Evolutionary conservation across 139 green algal genomes (phyloP).

Genomic region (Mesotaenium endlicherianum): DNA sequence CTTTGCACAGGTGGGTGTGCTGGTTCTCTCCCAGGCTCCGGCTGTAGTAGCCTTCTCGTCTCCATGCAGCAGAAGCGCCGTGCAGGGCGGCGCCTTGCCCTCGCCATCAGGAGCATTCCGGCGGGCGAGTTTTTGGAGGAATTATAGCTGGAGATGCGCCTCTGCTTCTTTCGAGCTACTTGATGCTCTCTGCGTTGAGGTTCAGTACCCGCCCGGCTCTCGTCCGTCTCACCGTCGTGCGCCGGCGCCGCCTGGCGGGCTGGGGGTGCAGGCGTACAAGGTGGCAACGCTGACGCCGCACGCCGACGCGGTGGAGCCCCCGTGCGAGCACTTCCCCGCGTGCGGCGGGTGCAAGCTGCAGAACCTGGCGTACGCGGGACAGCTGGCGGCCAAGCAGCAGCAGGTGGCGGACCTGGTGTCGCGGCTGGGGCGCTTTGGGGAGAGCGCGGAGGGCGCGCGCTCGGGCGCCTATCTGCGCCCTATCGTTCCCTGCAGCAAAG

Average conservation of each 20-base stretch:
- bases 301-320: slow-evolving; percentile 48
- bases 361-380: slow-evolving; percentile 68
- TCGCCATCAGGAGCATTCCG: neutral
- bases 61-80: neutral
- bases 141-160: too few relatives aligned
- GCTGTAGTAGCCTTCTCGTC: neutral
- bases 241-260: too few relatives aligned
- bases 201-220: too few relatives aligned
- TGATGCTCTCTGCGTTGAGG: too few relatives aligned
- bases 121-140: too few relatives aligned
- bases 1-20: slow-evolving; percentile 28
- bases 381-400: slow-evolving; percentile 69
- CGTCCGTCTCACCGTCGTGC: too few relatives aligned
- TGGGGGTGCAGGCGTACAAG: slow-evolving; percentile 62
- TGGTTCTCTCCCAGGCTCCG: neutral
- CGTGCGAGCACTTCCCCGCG: slow-evolving; percentile 66
- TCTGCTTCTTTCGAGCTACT: too few relatives aligned
- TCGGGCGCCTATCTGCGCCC: slow-evolving; percentile 51
- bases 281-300: slow-evolving; percentile 54
- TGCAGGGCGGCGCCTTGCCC: neutral
- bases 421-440: slow-evolving; percentile 61
- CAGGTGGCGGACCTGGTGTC: slow-evolving; percentile 68
- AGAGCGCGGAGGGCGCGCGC: neutral
- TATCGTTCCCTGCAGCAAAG: slow-evolving; percentile 49
- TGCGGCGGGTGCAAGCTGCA: slow-evolving; percentile 86